Evolutionary conservation across 129 eudicot genomes (phyloP).

Genomic region (Centella asiatica): DNA sequence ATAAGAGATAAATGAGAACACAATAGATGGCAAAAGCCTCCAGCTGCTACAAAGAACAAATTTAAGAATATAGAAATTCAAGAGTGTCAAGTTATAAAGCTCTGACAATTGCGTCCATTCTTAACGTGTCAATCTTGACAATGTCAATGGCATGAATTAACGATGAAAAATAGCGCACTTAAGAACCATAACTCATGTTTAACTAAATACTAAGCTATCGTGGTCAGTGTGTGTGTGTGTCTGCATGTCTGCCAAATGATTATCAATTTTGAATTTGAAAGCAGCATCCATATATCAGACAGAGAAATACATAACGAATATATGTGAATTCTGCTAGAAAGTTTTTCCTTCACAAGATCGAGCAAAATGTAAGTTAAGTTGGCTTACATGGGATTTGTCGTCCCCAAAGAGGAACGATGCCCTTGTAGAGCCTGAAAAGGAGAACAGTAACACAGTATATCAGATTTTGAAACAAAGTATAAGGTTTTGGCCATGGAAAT

Average conservation of each 20-base stretch:
- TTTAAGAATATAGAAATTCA: not conserved
- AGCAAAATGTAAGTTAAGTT: not conserved
- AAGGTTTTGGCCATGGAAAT: not conserved
- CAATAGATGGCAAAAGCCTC: not conserved
- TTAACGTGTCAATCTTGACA: not conserved
- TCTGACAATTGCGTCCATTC: not conserved
- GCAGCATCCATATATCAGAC: not conserved
- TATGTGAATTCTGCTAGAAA: not conserved
- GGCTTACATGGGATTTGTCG: constrained; percentile 86
- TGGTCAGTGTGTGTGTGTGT: too few species aligned
- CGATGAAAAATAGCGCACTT: not conserved
- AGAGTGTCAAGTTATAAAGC: not conserved
- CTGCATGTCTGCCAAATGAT: not conserved
- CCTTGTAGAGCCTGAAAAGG: constrained; percentile 64
- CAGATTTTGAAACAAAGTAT: not conserved
- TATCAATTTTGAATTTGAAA: too few species aligned
- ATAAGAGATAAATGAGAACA: not conserved
- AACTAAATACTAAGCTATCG: not conserved
- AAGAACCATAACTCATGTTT: not conserved
- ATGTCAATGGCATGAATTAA: not conserved
- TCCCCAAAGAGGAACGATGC: constrained; percentile 88
- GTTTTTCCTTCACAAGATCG: not conserved
- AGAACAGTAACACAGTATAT: not conserved
- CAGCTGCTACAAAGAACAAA: not conserved
- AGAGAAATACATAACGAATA: too few species aligned